Conservation (phyloP, 352 stramenopile genomes). For the Elongisporangium undulatum region DNA sequence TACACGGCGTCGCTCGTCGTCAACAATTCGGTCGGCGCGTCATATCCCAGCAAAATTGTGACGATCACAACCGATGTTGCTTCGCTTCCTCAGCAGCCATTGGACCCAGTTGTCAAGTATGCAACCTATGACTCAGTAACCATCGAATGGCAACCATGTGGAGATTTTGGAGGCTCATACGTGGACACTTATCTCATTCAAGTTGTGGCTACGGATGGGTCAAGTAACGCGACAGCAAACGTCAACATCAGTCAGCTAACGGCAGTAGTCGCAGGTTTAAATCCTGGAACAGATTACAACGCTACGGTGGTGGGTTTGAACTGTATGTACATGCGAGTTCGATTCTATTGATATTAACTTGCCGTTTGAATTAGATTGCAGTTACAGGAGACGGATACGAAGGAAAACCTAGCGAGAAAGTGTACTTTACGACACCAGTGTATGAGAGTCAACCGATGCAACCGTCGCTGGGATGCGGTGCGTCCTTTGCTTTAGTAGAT, state of each 20-base stretch:
- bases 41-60: conserved; percentile 10
- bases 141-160: conserved; percentile 28
- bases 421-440: conserved; percentile 36
- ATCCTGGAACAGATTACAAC: conserved; percentile 25
- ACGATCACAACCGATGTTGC: conserved; percentile 20
- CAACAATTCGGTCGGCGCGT: conserved; percentile 33
- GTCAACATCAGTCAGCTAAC: conserved; percentile 15
- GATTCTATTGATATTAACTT: not conserved
- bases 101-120: conserved; percentile 9
- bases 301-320: conserved; percentile 36
- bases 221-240: not conserved
- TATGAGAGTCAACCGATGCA: conserved; percentile 29
- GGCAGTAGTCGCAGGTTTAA: conserved; percentile 19
- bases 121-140: conserved; percentile 12
- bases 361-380: conserved; percentile 14
- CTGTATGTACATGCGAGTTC: not conserved
- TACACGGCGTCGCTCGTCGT: conserved; percentile 33
- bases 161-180: conserved; percentile 42
- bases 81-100: conserved; percentile 26
- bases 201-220: conserved; percentile 10
- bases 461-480: conserved; percentile 48
- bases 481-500: conserved; percentile 3
- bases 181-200: conserved; percentile 32
- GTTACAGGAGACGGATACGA: conserved; percentile 18
- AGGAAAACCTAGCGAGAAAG: conserved; percentile 25